Conservation (phyloP, 2,329 filamentous ascomycete genomes). For the Zalaria obscura region DNA sequence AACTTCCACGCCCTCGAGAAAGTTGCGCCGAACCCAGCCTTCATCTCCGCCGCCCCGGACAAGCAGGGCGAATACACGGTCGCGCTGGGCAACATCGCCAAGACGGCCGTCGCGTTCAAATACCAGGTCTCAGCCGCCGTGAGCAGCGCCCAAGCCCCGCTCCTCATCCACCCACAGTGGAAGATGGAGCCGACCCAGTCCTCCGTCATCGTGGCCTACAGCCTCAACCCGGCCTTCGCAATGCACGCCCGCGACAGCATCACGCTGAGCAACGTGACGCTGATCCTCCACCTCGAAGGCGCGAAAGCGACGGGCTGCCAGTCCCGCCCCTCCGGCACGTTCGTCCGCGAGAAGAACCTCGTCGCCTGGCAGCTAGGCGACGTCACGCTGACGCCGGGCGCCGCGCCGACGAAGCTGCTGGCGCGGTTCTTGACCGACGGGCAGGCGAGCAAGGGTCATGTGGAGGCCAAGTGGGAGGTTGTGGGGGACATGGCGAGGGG, state of each 20-base stretch:
- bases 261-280: constrained; percentile 57
- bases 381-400: constrained; percentile 47
- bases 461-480: constrained; percentile 76
- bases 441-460: constrained; percentile 54
- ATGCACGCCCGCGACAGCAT: constrained; percentile 30
- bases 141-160: constrained; percentile 47
- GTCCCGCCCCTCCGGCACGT: constrained; percentile 67
- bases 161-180: constrained; percentile 65
- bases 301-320: constrained; percentile 51
- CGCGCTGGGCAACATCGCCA: constrained; percentile 54
- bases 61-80: constrained; percentile 69
- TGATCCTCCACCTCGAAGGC: constrained; percentile 58
- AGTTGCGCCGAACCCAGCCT: constrained; percentile 85
- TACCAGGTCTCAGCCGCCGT: constrained; percentile 72
- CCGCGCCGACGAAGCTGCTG: constrained; percentile 57
- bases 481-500: constrained; percentile 31
- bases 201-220: constrained; percentile 75
- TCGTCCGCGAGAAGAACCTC: constrained; percentile 59
- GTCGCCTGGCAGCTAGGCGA: constrained; percentile 74
- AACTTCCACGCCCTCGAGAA: constrained; percentile 81
- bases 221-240: constrained; percentile 59
- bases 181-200: constrained; percentile 73
- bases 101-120: constrained; percentile 74
- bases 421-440: constrained; percentile 68
- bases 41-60: constrained; percentile 57